Evolutionary conservation across 192 early-diverging fungal species (phyloP).

Genomic region (Coemansia brasiliensis): DNA sequence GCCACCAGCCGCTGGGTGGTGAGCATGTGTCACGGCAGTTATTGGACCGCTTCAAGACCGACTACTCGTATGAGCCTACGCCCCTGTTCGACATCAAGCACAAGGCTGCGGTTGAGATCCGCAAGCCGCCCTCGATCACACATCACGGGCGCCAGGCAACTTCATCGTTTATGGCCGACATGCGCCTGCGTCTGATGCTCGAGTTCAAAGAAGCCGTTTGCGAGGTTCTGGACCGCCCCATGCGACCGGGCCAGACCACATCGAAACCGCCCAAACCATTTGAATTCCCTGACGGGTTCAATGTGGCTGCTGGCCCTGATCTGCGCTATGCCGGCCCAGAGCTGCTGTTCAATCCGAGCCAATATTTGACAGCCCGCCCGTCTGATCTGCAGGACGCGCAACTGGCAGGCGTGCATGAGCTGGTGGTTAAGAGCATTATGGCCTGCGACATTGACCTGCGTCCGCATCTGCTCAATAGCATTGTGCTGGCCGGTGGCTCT

Average conservation of each 20-base stretch:
- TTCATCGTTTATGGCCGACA: conserved; percentile 68
- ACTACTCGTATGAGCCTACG: conserved; percentile 63
- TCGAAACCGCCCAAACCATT: conserved; percentile 78
- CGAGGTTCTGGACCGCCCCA: conserved; percentile 62
- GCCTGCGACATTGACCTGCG: conserved; percentile 88
- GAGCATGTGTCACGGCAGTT: conserved; percentile 80
- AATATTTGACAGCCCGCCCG: conserved; percentile 55
- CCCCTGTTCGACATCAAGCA: conserved; percentile 83
- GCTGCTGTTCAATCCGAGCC: conserved; percentile 78
- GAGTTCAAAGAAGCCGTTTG: conserved; percentile 96
- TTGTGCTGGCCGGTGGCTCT: conserved; percentile 90
- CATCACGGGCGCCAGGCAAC: conserved; percentile 23
- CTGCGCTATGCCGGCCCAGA: conserved; percentile 85
- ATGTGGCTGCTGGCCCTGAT: conserved; percentile 67
- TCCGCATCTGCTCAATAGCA: conserved; percentile 73
- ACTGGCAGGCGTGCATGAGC: conserved; percentile 65
- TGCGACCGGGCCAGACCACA: conserved; percentile 29
- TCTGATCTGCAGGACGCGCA: conserved; percentile 11
- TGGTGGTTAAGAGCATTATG: conserved; percentile 71
- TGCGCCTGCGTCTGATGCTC: conserved; percentile 73
- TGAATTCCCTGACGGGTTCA: conserved; percentile 96
- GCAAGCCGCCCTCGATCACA: conserved; percentile 60
- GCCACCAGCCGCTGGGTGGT: conserved; percentile 73
- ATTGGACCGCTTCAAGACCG: conserved; percentile 59
- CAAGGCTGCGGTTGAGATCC: conserved; percentile 74